phyloP scores from a whole-genome alignment of 2,329 filamentous ascomycete species.

The Beauveria caledonica region DNA sequence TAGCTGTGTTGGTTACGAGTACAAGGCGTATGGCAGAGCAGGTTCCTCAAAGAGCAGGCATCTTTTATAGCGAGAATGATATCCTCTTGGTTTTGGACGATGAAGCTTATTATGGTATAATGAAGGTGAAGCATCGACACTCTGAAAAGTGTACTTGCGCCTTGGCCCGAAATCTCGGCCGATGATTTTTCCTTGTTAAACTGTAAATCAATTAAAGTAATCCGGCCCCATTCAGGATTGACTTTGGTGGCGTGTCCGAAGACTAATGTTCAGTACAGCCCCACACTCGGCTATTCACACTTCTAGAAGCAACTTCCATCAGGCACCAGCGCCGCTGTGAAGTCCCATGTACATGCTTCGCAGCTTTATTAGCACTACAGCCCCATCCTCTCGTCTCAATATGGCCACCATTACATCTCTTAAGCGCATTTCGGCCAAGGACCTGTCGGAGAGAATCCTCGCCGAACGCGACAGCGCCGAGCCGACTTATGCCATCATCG shows the following conservation, averaged over 20 bases:
- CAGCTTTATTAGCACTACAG: neutral
- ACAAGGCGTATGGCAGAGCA: neutral
- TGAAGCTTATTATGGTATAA: neutral
- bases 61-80: constrained; percentile 10
- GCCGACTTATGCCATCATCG: constrained; percentile 62
- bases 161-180: too few species aligned
- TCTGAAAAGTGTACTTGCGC: neutral
- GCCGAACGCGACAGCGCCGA: constrained; percentile 33
- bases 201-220: too few species aligned
- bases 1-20: neutral
- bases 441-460: constrained; percentile 59
- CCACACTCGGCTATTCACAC: neutral
- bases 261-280: too few species aligned
- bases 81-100: constrained; percentile 2
- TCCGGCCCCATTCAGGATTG: too few species aligned
- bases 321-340: too few species aligned
- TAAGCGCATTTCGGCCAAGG: constrained; percentile 57
- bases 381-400: neutral
- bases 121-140: neutral
- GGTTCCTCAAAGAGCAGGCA: neutral
- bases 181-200: too few species aligned
- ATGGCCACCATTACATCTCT: constrained; percentile 3
- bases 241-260: too few species aligned
- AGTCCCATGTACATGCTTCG: neutral
- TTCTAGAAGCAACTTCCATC: neutral